Evolutionary conservation across 1,139 yeast species (phyloP), one percentile per base, ranked within the genome.

Genomic region (Candida tunisiensis): DNA sequence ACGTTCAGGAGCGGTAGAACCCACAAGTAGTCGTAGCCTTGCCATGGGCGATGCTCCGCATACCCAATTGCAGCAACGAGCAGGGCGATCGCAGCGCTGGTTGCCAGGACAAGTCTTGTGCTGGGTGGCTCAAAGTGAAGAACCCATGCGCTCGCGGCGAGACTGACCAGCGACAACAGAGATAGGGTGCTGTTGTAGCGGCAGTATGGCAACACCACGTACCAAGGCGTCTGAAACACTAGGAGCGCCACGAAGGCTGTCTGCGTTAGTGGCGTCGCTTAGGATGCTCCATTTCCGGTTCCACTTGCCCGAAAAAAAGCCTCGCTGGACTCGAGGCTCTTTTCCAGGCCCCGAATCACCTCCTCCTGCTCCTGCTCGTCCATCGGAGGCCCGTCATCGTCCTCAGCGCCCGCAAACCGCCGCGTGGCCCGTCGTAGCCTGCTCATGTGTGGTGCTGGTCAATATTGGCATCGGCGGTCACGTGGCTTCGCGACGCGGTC

Each of bases 201-300:
- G 31, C 51, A 47, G 30, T 49, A 48, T 0, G 48, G 47, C 9
- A 46, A 33, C 6, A 44, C 12, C 9, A 53, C 30, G 27, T 31
- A 49, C 8, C 42, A 27, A 3, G 57, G 56, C 5, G 54, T 41
- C 6, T 55, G 56, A n/a, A 46, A 25, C 15, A 47, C 36, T 30
- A 47, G 35, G 21, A 48, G 32, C 5, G 22, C 28, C 6, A 38
- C 24, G 25, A 39, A 37, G 13, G 32, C 17, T 8, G 25, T 15
- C 16, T 38, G 6, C 14, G 22, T 20, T 20, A 20, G 15, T 10
- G n/a, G n/a, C n/a, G n/a, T n/a, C n/a, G n/a, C n/a, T n/a, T n/a
- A n/a, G n/a, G n/a, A n/a, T n/a, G n/a, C n/a, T n/a, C n/a, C n/a
- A n/a, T n/a, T n/a, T 6, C 6, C 13, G 5, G 19, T 6, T 15